Evolutionary conservation across 192 early-diverging fungal genomes (phyloP), one percentile per base, ranked within the genome.

Genomic region (Phycomyces blakesleeanus): DNA sequence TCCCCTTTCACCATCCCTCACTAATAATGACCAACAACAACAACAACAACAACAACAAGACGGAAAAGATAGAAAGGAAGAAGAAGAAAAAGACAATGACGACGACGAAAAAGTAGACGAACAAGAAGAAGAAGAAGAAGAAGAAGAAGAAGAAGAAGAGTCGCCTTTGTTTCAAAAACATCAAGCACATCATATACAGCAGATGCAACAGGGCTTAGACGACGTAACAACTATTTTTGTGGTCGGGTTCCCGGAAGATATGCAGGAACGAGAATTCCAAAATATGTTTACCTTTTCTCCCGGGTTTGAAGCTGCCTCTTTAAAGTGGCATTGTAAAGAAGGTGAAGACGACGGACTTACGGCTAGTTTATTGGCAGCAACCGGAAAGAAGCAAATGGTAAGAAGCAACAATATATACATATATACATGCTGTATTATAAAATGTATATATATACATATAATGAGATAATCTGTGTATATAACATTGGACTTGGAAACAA

Each of bases 161-260:
- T 40, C 51, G 34, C 47, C 60, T 4, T 59, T 59, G 27, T 59
- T 66, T 5, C 40, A 41, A 66, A n/a, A n/a, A n/a, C n/a, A n/a
- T n/a, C n/a, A n/a, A n/a, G n/a, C n/a, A n/a, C n/a, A n/a, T n/a
- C n/a, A n/a, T n/a, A n/a, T n/a, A n/a, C n/a, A n/a, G n/a, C n/a
- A n/a, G n/a, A n/a, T n/a, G n/a, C 42, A 49, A 22, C 39, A 54
- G 21, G 50, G 14, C 52, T 49, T 53, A 2, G 93, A 99, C 56
- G 97, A 99, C 54, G 94, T 99, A 69, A 93, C 93, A 11, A 99
- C 98, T 59, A 96, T 99, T 62, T 99, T 98, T 83, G 93, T 98
- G 15, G 94, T 98, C 25, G 98, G 96, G 5, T 97, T 99, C 66
- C 98, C 98, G n/a, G 95, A 97, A 16, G 95, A 99, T 80, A 96